phyloP scores from a whole-genome alignment of 2,329 filamentous ascomycete species.

The Aspergillus pseudonomiae region DNA sequence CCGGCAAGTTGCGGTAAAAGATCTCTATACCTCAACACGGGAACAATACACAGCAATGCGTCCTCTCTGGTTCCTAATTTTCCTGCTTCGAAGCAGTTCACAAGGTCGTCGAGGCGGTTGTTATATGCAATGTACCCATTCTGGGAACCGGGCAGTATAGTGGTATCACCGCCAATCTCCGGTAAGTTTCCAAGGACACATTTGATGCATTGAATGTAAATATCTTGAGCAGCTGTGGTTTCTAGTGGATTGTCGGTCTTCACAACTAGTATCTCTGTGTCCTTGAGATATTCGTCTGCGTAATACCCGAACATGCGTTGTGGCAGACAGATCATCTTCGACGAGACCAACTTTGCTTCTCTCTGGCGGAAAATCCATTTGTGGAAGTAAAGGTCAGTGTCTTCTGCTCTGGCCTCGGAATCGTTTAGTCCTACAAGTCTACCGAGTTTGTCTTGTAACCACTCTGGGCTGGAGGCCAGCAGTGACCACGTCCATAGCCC shows the following conservation, averaged over 20 bases:
- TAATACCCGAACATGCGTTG: constrained; percentile 26
- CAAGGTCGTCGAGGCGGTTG: constrained; percentile 27
- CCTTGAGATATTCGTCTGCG: constrained; percentile 3
- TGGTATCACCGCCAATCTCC: no score
- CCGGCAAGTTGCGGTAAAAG: constrained; percentile 29
- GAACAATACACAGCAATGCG: constrained; percentile 37
- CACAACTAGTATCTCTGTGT: constrained; percentile 26
- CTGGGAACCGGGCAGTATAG: no score
- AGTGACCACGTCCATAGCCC: constrained; percentile 39
- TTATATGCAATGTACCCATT: constrained; percentile 19
- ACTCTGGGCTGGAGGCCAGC: constrained; percentile 22
- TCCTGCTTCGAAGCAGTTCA: constrained; percentile 26
- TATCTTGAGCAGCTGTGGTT: constrained; percentile 36
- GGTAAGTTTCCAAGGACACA: no score
- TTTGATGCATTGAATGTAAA: constrained; percentile 25
- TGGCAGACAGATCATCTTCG: constrained; percentile 19
- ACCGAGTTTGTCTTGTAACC: constrained; percentile 18
- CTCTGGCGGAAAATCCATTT: constrained; percentile 38
- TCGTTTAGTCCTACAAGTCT: constrained; percentile 27
- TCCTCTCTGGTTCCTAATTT: constrained; percentile 34
- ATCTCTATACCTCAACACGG: constrained; percentile 18
- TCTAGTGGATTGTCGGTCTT: constrained; percentile 28
- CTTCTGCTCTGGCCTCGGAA: constrained; percentile 22
- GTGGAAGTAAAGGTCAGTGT: constrained; percentile 31
- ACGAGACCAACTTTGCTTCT: constrained; percentile 24